phyloP scores from a whole-genome alignment of 257 asterid species.

The Asclepias syriaca region DNA sequence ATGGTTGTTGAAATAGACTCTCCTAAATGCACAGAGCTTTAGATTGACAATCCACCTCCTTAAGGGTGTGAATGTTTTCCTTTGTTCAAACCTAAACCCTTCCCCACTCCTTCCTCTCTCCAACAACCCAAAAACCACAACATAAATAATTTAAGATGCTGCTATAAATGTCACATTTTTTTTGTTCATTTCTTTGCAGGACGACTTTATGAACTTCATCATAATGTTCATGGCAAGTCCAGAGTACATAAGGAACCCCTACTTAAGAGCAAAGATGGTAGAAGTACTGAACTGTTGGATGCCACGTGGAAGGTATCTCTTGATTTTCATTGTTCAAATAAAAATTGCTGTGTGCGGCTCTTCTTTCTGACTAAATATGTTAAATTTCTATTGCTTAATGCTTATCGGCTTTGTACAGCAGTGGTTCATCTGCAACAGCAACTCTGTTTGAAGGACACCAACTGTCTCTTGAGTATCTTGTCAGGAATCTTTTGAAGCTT shows the following conservation, averaged over 20 bases:
- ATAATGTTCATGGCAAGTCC: slow-evolving; percentile 99
- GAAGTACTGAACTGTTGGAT: slow-evolving; percentile 98
- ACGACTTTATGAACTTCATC: slow-evolving; percentile 94
- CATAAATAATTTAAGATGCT: neutral
- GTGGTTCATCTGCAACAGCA: slow-evolving; percentile 86
- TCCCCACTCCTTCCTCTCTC: no score
- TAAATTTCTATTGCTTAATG: neutral
- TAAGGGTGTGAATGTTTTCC: neutral
- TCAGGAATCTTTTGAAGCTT: slow-evolving; percentile 81
- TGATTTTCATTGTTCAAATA: neutral
- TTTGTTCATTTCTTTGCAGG: slow-evolving; percentile 42
- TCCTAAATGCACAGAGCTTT: slow-evolving; percentile 92
- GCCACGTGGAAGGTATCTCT: slow-evolving; percentile 78
- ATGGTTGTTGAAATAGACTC: slow-evolving; percentile 7
- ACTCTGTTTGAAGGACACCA: slow-evolving; percentile 82
- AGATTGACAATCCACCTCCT: slow-evolving; percentile 44
- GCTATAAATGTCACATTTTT: neutral
- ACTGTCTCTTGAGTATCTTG: slow-evolving; percentile 82
- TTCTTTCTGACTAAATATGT: neutral
- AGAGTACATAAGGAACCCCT: slow-evolving; percentile 87
- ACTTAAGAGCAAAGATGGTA: slow-evolving; percentile 96
- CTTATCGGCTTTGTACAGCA: slow-evolving; percentile 19
- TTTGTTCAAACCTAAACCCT: neutral
- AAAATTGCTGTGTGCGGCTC: neutral
- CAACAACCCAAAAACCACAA: neutral